Base-by-base conservation (phyloP, 2,329 filamentous ascomycete genomes). In the Botryosphaeria dothidea region DNA sequence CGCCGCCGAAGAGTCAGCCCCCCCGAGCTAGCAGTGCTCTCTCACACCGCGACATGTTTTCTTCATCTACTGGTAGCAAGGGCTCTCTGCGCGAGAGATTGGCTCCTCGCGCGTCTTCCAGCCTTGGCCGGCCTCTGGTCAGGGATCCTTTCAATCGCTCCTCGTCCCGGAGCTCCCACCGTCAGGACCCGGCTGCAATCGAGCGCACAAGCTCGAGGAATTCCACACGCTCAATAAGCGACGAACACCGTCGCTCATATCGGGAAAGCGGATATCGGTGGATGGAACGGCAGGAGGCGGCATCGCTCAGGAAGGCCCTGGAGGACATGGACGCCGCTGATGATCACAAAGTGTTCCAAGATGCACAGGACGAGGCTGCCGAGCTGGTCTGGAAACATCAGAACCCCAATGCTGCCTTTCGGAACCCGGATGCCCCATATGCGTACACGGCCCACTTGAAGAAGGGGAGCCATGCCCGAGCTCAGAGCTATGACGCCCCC, bases 261-360 rank as follows among this genome's bases (percentile, higher is more conserved):
- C 88, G 91, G 64, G 91, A 93, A 75, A 85, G 88, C 65, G 90
- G 89, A 19, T 86, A 88, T 72, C 82, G 90, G 70, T 92, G 90
- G 89, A 91, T 92, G 86, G 91, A 93, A 75, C 91, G 90, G 75
- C 90, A 92, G 72, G 91, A 93, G 76, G 89, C 87, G 3, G 84
- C 84, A 38, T 90, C 90, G 21, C 77, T 93, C 66, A 85, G 89
- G 19, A 84, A 88, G 67, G 90, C 91, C 11, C 87, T 93, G 83
- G 86, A 92, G 69, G 88, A 91, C 70, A 86, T 93, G 84, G 86
- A 91, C 66, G 68, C 90, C 29, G 83, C 87, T 2, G 87, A 89
- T 21, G 88, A 90, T 66, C 75, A 82, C 66, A 85, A 85, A 49
- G 75, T 93, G 56, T 90, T 91, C 74, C 81, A 86, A 13, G 89